Evolutionary conservation across 805 yeast species (phyloP).

Genomic region (Metschnikowia cerradonensis): DNA sequence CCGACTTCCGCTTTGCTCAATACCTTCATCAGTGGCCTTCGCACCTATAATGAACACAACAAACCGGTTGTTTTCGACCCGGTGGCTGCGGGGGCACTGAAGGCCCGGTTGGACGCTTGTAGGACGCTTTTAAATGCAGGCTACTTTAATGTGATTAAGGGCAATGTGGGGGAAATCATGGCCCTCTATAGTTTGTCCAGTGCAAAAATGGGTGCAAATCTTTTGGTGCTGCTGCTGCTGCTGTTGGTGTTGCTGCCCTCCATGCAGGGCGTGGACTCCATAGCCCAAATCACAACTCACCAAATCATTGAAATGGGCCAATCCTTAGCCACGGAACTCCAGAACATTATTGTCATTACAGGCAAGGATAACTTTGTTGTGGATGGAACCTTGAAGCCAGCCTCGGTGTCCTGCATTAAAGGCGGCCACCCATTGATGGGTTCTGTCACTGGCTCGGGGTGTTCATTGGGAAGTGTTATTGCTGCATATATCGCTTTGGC

Average conservation of each 20-base stretch:
- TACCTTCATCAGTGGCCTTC: conserved; percentile 48
- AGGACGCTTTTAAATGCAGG: conserved; percentile 51
- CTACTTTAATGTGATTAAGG: conserved; percentile 67
- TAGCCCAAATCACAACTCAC: conserved; percentile 15
- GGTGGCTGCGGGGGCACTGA: conserved; percentile 87
- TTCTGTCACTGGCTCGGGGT: conserved; percentile 75
- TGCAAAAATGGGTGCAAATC: not conserved
- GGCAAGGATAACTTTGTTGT: conserved; percentile 43
- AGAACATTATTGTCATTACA: conserved; percentile 65
- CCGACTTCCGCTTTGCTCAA: conserved; percentile 43
- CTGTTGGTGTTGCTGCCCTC: conserved; percentile 5
- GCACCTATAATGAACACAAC: conserved; percentile 51
- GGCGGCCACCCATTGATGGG: conserved; percentile 69
- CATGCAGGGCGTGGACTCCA: conserved; percentile 75
- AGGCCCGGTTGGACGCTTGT: conserved; percentile 48
- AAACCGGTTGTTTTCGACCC: conserved; percentile 81
- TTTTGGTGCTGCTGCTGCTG: not conserved
- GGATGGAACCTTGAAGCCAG: conserved; percentile 3
- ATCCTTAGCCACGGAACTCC: conserved; percentile 39
- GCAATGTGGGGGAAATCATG: conserved; percentile 79
- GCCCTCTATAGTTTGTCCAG: conserved; percentile 43
- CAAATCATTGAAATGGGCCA: conserved; percentile 27
- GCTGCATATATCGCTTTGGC: conserved; percentile 49
- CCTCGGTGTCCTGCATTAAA: conserved; percentile 21
- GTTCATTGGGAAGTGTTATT: conserved; percentile 72